These are phyloP conservation scores for Aphanoascus verrucosus DNA, from an alignment of 2,329 filamentous ascomycete species.

Conservation along the genomic window DNA sequence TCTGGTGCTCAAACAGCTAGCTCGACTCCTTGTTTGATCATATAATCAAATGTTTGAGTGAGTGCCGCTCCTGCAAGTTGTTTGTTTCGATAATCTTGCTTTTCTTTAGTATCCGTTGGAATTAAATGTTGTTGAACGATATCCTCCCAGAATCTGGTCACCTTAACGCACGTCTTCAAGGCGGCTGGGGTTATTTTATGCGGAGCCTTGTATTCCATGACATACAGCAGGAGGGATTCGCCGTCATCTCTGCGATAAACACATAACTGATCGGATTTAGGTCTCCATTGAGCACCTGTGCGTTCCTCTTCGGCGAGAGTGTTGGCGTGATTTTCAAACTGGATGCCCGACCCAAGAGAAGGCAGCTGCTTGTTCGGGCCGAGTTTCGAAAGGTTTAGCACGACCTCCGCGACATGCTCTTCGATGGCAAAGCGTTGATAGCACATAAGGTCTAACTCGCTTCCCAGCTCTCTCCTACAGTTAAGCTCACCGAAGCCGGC, in stretches of 20 bases:
- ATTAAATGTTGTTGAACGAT: conserved; percentile 6
- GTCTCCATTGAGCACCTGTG: not conserved
- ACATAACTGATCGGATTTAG: conserved; percentile 4
- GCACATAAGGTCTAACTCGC: conserved; percentile 5
- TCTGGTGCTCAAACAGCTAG: conserved; percentile 6
- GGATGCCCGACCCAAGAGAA: not conserved
- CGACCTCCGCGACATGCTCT: not conserved
- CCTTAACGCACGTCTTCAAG: not conserved
- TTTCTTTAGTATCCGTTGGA: not conserved
- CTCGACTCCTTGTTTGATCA: conserved; percentile 10
- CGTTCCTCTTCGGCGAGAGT: not conserved
- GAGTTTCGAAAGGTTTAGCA: not conserved
- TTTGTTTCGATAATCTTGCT: conserved; percentile 1
- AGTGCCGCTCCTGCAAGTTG: conserved; percentile 2
- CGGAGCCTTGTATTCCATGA: conserved; percentile 10
- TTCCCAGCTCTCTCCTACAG: not conserved
- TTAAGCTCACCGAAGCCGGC: not conserved
- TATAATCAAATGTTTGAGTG: conserved; percentile 12
- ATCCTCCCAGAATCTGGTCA: conserved; percentile 8
- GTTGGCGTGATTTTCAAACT: conserved; percentile 7
- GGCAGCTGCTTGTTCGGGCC: not conserved
- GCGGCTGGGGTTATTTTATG: conserved; percentile 2
- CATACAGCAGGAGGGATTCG: not conserved
- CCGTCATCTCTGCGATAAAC: not conserved
- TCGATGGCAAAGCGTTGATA: conserved; percentile 6